phyloP scores from a whole-genome alignment of 352 stramenopile genomes.

The Globisporangium canariense region DNA sequence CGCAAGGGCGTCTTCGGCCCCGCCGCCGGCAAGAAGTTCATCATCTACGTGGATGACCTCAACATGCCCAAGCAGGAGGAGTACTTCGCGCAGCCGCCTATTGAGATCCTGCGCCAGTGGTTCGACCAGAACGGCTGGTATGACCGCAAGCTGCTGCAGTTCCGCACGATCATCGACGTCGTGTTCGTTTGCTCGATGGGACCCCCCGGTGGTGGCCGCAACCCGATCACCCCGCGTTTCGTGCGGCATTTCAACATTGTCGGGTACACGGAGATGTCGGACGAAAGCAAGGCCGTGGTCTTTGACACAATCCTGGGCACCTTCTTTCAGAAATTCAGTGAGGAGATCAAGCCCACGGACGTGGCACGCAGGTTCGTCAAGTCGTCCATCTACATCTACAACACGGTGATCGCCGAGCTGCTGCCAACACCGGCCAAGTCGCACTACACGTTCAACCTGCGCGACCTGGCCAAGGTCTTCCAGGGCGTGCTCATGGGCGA shows the following conservation, averaged over 20 bases:
- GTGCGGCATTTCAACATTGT: slow-evolving; percentile 87
- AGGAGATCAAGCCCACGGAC: slow-evolving; percentile 57
- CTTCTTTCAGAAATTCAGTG: slow-evolving; percentile 66
- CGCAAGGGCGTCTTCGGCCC: slow-evolving; percentile 92
- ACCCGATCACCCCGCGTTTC: slow-evolving; percentile 77
- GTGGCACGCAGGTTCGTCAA: slow-evolving; percentile 63
- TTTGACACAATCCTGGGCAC: slow-evolving; percentile 80
- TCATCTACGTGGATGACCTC: slow-evolving; percentile 94
- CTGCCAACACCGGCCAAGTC: slow-evolving; percentile 81
- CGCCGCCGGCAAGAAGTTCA: slow-evolving; percentile 87
- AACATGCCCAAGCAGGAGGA: slow-evolving; percentile 95
- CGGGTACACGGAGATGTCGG: slow-evolving; percentile 81
- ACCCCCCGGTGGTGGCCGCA: slow-evolving; percentile 70
- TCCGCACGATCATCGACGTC: slow-evolving; percentile 90
- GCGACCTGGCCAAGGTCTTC: slow-evolving; percentile 87
- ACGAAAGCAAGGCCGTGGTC: slow-evolving; percentile 77
- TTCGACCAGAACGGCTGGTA: slow-evolving; percentile 95
- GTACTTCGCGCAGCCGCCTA: slow-evolving; percentile 93
- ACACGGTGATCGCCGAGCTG: slow-evolving; percentile 77
- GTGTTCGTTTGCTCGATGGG: slow-evolving; percentile 84
- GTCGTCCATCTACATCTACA: slow-evolving; percentile 80
- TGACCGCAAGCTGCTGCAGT: slow-evolving; percentile 90
- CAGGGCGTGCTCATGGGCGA: slow-evolving; percentile 85
- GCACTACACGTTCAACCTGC: slow-evolving; percentile 88
- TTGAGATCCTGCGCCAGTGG: slow-evolving; percentile 94